phyloP scores from a whole-genome alignment of 768 basidiomycete genomes.

The Boletales sp. region DNA sequence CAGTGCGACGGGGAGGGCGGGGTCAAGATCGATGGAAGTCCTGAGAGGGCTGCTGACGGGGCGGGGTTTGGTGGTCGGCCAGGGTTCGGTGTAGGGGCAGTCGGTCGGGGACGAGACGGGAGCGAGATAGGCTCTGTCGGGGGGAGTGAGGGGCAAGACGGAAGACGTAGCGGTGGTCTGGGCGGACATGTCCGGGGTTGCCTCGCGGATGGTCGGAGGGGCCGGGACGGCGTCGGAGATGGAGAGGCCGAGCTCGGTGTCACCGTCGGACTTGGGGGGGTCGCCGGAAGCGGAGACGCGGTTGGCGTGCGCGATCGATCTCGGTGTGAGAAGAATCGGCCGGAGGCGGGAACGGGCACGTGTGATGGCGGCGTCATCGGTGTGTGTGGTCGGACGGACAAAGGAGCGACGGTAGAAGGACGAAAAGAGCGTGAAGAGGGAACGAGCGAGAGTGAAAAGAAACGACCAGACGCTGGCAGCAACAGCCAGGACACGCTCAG shows the following conservation, averaged over 20 bases:
- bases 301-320: conserved; percentile 6
- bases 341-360: conserved; percentile 14
- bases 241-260: conserved; percentile 17
- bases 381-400: conserved; percentile 4
- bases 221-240: background rate
- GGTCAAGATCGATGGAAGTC: conserved; percentile 6
- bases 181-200: conserved; percentile 10
- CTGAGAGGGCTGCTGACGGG: conserved; percentile 21
- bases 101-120: conserved; percentile 15
- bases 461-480: conserved; percentile 21
- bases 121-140: conserved; percentile 20
- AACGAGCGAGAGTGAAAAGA: conserved; percentile 27
- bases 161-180: conserved; percentile 7
- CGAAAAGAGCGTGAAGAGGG: conserved; percentile 21
- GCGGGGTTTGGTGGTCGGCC: conserved; percentile 15
- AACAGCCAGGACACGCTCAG: background rate
- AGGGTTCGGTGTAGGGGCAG: conserved; percentile 21
- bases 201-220: background rate
- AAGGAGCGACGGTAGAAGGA: conserved; percentile 4
- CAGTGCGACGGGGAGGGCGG: conserved; percentile 1
- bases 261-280: conserved; percentile 17
- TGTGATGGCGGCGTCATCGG: conserved; percentile 6
- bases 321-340: conserved; percentile 19
- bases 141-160: conserved; percentile 22
- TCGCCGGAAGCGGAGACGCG: conserved; percentile 12